A percentile compares a stretch with the other conserved stretches of the same genome.
These are phyloP conservation scores for Aurantiochytrium sp. DNA, from an alignment of 108 stramenopile genomes.

Conservation along the genomic window DNA sequence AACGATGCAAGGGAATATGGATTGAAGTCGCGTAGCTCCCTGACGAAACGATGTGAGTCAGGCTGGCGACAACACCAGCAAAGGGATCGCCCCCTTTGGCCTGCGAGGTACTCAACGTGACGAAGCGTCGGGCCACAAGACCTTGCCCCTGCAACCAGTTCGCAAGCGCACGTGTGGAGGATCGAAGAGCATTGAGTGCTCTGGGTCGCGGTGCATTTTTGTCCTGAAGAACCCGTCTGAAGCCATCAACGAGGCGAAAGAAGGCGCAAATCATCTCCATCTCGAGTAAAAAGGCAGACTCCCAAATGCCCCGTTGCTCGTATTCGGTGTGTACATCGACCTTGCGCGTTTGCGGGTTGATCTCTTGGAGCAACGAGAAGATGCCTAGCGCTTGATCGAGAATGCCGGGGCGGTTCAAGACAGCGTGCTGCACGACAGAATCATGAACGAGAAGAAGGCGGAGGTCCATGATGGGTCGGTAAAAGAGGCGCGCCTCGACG, in stretches of 20 bases:
- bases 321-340: neutral
- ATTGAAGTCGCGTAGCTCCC: neutral
- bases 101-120: neutral
- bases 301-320: neutral
- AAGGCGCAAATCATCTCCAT: neutral
- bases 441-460: neutral
- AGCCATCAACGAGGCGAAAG: neutral
- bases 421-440: neutral
- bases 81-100: neutral
- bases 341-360: constrained; percentile 10
- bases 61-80: neutral
- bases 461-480: neutral
- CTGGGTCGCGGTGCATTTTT: neutral
- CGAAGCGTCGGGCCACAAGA: neutral
- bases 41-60: neutral
- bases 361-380: neutral
- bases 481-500: neutral
- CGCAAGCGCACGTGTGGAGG: neutral
- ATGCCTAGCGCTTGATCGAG: neutral
- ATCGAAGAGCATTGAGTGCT: neutral
- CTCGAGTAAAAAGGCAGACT: neutral
- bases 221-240: neutral
- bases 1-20: neutral
- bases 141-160: neutral
- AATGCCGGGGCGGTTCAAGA: neutral